Percentiles rank a stretch among this genome's conserved stretches.
These are phyloP conservation scores for Fistulifera pelliculosa DNA, from an alignment of 108 stramenopile genomes.

Conservation along the genomic window DNA sequence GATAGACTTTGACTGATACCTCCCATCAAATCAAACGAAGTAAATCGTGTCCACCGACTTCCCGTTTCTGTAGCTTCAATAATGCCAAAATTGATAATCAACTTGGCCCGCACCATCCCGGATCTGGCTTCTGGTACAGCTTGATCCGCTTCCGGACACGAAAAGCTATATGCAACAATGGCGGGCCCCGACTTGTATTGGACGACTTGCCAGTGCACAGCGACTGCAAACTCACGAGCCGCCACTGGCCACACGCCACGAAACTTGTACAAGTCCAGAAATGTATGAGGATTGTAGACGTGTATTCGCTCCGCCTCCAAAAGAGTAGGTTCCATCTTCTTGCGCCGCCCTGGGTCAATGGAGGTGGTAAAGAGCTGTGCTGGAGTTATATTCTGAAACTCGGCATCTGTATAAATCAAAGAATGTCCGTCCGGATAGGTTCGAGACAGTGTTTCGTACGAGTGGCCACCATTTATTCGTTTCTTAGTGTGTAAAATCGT, in stretches of 20 bases:
- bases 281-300: constrained; percentile 5
- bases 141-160: constrained; percentile 20
- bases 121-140: constrained; percentile 10
- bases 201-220: constrained; percentile 30
- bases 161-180: constrained; percentile 22
- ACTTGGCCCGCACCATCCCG: constrained; percentile 21
- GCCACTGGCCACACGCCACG: constrained; percentile 39
- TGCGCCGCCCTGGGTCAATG: constrained; percentile 3
- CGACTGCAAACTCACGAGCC: constrained; percentile 31
- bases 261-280: constrained; percentile 8
- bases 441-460: no score
- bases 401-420: no score
- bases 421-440: no score
- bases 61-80: no score
- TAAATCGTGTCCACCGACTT: not conserved
- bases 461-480: no score
- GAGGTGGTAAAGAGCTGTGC: constrained; percentile 10
- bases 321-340: constrained; percentile 6
- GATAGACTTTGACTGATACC: constrained; percentile 12
- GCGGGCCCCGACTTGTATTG: constrained; percentile 10
- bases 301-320: not conserved
- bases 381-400: not conserved
- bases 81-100: constrained; percentile 6
- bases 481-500: no score
- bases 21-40: constrained; percentile 25